phyloP scores from a whole-genome alignment of 768 basidiomycete species.

The Hericium coralloides region DNA sequence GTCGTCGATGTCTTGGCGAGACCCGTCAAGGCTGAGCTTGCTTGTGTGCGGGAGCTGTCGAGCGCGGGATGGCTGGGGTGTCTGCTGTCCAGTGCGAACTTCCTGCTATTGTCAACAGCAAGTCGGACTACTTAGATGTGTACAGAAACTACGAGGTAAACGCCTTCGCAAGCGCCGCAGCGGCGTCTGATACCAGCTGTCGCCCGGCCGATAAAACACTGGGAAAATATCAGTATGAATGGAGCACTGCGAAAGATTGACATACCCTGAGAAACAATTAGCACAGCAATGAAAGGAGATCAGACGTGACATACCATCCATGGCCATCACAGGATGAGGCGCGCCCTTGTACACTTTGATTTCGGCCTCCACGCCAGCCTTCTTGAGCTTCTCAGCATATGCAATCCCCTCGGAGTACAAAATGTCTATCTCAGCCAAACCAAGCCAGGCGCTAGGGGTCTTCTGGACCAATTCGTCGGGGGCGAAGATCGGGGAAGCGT shows the following conservation, averaged over 20 bases:
- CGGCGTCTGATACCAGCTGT: slow-evolving; percentile 31
- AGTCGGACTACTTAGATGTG: too few species aligned
- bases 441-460: slow-evolving; percentile 53
- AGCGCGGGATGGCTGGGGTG: too few species aligned
- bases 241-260: not conserved
- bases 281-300: not conserved
- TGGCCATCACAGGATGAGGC: slow-evolving; percentile 67
- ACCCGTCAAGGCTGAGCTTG: too few species aligned
- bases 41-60: too few species aligned
- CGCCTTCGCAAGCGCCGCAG: slow-evolving; percentile 22
- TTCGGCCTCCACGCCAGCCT: slow-evolving; percentile 44
- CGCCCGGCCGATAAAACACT: slow-evolving; percentile 20
- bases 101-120: too few species aligned
- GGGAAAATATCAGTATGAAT: too few species aligned
- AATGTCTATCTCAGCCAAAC: slow-evolving; percentile 57
- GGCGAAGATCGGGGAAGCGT: slow-evolving; percentile 64
- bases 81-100: too few species aligned
- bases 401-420: slow-evolving; percentile 56
- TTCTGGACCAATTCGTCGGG: slow-evolving; percentile 42
- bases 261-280: slow-evolving; percentile 5
- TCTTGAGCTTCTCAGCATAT: slow-evolving; percentile 49
- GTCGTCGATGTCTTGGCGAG: too few species aligned
- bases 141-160: slow-evolving; percentile 15
- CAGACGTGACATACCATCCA: slow-evolving; percentile 46
- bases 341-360: slow-evolving; percentile 50